Base-by-base conservation (phyloP, 495 filamentous ascomycete species). In the Penicillium salamii region DNA sequence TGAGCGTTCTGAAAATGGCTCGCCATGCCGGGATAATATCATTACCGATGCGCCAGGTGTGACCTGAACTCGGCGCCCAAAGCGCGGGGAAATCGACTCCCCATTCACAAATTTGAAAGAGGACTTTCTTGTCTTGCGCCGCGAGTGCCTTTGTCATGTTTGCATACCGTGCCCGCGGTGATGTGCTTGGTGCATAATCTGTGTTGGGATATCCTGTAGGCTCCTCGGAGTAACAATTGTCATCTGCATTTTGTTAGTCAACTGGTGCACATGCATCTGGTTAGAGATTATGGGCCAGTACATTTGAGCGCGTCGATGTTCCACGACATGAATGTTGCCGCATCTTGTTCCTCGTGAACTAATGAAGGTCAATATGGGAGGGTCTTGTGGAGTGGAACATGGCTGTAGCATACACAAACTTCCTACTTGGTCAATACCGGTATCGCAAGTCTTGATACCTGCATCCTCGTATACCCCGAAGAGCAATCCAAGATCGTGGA, bases 391-490 rank as follows among this genome's bases (percentile, higher is more conserved):
- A 26, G n/a, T 4, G 7, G 13, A 8, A 7, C 24, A 37, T 26
- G 19, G 3, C 14, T 15, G 19, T 12, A 8, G 50, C 59, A 39
- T 50, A 68, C 67, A 57, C 36, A 70, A 41, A 52, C 58, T 66
- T 1, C 67, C 67, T 0, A 52, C 52, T 34, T 67, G 55, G 14
- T 59, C 49, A 8, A 62, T 59, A 13, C 53, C 46, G n/a, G 53
- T 63, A 7, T 58, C 54, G 34, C 65, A 70, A 2, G 65, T 41
- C 33, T 54, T 32, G 35, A 70, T 61, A 20, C 79, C 80, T 3
- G 70, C 74, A 32, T 78, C 77, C 12, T 76, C 76, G 49, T 83
- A 82, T 0, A 81, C 68, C 0, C 81, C 80, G 54, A 83, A 84
- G 29, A 75, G 61, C 17, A 83, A 50, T 1, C 71, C 72, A 2